Percentiles rank a stretch among this genome's conserved stretches.
phyloP scores from a whole-genome alignment of 768 basidiomycete genomes.

The Lactarius indigo region DNA sequence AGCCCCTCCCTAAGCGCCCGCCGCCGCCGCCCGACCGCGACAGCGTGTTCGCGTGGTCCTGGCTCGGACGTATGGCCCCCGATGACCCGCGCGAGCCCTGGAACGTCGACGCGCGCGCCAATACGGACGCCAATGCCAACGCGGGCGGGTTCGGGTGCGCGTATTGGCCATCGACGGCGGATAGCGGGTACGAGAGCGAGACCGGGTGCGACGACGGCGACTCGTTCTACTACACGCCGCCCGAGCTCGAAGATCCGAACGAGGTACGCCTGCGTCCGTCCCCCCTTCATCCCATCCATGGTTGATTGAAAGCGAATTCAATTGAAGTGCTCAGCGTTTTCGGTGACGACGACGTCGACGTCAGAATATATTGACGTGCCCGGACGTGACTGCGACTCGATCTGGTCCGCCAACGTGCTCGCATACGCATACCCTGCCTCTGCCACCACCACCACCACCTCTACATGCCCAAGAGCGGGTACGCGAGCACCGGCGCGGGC shows the following conservation, averaged over 20 bases:
- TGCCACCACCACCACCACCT: background rate
- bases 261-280: slow-evolving; percentile 18
- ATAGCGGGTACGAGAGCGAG: slow-evolving; percentile 12
- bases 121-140: background rate
- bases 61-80: slow-evolving; percentile 20
- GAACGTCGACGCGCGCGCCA: background rate
- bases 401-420: slow-evolving; percentile 23
- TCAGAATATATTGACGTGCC: slow-evolving; percentile 34
- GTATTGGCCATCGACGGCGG: slow-evolving; percentile 9
- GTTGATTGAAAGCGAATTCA: too few relatives aligned
- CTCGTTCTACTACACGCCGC: slow-evolving; percentile 16
- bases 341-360: slow-evolving; percentile 37
- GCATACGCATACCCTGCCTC: slow-evolving; percentile 15
- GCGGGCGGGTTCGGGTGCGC: background rate
- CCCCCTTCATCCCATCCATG: too few relatives aligned
- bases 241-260: slow-evolving; percentile 20
- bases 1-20: slow-evolving; percentile 18
- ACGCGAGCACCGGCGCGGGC: background rate
- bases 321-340: slow-evolving; percentile 34
- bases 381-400: slow-evolving; percentile 17
- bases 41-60: slow-evolving; percentile 26
- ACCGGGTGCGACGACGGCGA: slow-evolving; percentile 9
- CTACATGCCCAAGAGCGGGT: background rate
- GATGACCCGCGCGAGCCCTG: slow-evolving; percentile 17
- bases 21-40: slow-evolving; percentile 23